phyloP scores from a whole-genome alignment of 306 rosid genomes.

The Urtica urens region DNA sequence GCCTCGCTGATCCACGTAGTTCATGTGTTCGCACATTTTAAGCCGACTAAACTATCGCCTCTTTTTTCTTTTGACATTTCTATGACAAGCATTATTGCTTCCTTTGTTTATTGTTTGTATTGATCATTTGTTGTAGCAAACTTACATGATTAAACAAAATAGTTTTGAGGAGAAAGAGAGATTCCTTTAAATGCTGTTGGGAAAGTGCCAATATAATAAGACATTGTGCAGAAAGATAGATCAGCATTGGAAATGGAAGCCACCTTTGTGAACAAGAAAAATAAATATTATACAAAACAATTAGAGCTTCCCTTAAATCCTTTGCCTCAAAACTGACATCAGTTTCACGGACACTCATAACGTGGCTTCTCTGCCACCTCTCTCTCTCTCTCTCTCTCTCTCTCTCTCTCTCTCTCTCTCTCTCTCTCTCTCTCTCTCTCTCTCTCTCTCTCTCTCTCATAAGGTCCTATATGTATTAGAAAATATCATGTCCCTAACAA shows the following conservation, averaged over 20 bases:
- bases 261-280: constrained; percentile 33
- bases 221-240: constrained; percentile 16
- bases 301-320: constrained; percentile 1
- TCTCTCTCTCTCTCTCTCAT: background rate
- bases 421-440: background rate
- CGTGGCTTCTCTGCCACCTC: constrained; percentile 5
- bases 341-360: background rate
- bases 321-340: constrained; percentile 2
- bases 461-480: background rate
- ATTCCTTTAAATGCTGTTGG: constrained; percentile 20
- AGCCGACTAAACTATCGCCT: too few relatives aligned
- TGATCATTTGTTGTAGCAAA: too few relatives aligned
- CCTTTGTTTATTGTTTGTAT: too few relatives aligned
- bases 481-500: background rate
- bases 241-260: constrained; percentile 65
- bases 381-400: background rate
- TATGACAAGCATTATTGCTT: too few relatives aligned
- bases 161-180: constrained; percentile 15
- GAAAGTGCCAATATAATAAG: constrained; percentile 19
- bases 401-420: background rate
- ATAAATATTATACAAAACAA: too few relatives aligned
- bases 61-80: too few relatives aligned
- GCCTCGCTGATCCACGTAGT: too few relatives aligned
- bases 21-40: too few relatives aligned
- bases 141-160: too few relatives aligned